Conservation (phyloP, 345 rosid genomes). For the Schrenkiella parvula region DNA sequence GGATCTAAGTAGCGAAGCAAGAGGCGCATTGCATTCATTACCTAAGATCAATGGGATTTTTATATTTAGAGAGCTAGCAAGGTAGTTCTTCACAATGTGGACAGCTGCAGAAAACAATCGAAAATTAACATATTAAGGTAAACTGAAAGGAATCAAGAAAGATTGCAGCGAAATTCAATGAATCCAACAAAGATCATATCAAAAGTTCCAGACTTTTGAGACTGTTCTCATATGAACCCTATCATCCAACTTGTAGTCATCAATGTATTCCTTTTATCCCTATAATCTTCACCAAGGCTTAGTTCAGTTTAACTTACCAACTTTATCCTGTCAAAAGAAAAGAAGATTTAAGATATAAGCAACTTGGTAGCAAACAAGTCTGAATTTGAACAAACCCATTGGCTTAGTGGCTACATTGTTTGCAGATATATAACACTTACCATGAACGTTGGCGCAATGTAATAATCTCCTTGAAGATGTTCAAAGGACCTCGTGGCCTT, state of each 20-base stretch:
- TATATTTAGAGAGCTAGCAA: slow-evolving; percentile 58
- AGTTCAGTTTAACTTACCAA: slow-evolving; percentile 64
- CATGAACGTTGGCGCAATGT: slow-evolving; percentile 85
- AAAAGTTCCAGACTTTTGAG: slow-evolving; percentile 3
- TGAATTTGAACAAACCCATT: neutral
- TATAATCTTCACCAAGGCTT: slow-evolving; percentile 30
- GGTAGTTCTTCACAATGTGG: slow-evolving; percentile 90
- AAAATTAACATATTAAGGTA: neutral
- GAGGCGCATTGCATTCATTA: slow-evolving; percentile 19
- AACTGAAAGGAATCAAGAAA: neutral
- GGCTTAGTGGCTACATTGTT: neutral
- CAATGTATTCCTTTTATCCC: neutral
- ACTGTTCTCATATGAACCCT: neutral
- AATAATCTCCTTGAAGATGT: slow-evolving; percentile 87
- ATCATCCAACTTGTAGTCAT: neutral
- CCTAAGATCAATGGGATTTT: slow-evolving; percentile 91
- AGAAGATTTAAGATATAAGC: neutral
- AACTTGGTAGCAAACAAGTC: neutral
- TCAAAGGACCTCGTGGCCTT: slow-evolving; percentile 91
- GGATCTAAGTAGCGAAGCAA: neutral
- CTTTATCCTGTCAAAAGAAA: slow-evolving; percentile 76
- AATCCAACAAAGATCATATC: neutral
- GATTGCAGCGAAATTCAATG: neutral
- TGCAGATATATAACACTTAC: slow-evolving; percentile 23
- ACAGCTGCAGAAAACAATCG: slow-evolving; percentile 45